These are phyloP conservation scores for Geosmithia flava DNA, from an alignment of 2,329 filamentous ascomycete genomes.

Conservation along the genomic window DNA sequence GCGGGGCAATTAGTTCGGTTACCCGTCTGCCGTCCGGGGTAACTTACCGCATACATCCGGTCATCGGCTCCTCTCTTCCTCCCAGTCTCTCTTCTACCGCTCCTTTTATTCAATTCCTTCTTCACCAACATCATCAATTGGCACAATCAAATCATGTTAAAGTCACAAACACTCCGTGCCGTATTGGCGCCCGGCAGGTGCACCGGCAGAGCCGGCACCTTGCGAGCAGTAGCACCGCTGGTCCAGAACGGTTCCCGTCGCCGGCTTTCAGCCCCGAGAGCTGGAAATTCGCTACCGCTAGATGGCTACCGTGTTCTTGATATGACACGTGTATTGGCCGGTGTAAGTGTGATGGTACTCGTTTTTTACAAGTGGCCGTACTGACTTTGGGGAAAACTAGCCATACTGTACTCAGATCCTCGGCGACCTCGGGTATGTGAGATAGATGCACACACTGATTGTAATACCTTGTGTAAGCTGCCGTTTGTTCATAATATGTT, in stretches of 20 bases:
- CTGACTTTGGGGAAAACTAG: conserved; percentile 30
- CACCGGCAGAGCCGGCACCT: background rate
- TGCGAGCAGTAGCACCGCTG: background rate
- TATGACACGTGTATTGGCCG: conserved; percentile 92
- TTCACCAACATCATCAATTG: background rate
- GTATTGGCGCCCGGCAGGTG: background rate
- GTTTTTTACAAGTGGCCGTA: background rate
- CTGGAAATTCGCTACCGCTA: conserved; percentile 42
- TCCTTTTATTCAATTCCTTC: background rate
- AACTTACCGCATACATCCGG: background rate
- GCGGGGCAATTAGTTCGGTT: background rate
- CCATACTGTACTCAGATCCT: conserved; percentile 97
- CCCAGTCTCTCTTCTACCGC: background rate
- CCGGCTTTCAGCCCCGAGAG: background rate
- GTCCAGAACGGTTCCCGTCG: background rate
- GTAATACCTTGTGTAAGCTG: background rate
- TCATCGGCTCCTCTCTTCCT: background rate
- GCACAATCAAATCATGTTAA: background rate
- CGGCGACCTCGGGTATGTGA: conserved; percentile 89
- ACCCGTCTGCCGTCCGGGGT: background rate
- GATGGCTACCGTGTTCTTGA: conserved; percentile 83
- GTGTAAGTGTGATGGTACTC: conserved; percentile 45
- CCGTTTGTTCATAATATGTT: background rate
- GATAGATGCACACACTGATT: conserved; percentile 11
- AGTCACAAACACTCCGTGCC: background rate